Percentiles rank a stretch among this genome's conserved stretches.
These are phyloP conservation scores for Blastosporella zonata DNA, from an alignment of 1,284 basidiomycete species.

Conservation along the genomic window DNA sequence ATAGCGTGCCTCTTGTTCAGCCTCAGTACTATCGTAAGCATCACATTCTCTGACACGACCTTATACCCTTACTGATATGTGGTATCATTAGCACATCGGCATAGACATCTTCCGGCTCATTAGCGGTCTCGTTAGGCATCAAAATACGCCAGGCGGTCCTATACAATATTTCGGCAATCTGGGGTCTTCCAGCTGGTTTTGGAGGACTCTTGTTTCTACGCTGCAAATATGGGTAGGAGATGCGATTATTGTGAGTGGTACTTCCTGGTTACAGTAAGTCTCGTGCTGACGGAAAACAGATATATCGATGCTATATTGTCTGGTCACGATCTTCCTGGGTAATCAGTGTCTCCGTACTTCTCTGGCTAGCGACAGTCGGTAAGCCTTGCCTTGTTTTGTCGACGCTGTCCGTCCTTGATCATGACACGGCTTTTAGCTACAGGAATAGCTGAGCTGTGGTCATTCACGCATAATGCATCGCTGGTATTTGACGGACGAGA, in stretches of 20 bases:
- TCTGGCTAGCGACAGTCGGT: conserved; percentile 7
- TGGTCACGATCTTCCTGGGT: conserved; percentile 3
- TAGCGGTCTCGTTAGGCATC: neutral
- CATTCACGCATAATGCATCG: neutral
- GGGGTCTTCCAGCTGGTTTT: neutral
- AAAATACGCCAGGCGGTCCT: neutral
- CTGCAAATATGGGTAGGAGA: neutral
- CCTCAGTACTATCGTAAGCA: conserved; percentile 4
- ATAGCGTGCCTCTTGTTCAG: neutral
- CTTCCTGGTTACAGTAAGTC: neutral
- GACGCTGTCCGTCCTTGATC: neutral
- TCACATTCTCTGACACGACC: neutral
- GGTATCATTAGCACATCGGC: neutral
- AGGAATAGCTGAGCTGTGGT: neutral
- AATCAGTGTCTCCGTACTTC: neutral
- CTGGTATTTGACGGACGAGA: neutral
- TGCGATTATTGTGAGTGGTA: neutral
- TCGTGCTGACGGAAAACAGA: neutral
- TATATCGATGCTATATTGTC: conserved; percentile 11
- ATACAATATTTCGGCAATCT: neutral
- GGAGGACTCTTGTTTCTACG: neutral
- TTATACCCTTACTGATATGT: neutral
- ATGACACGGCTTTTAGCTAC: neutral
- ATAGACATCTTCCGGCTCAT: conserved; percentile 1
- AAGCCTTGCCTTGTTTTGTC: neutral